These are phyloP conservation scores for Hymenoscyphus linearis DNA, from an alignment of 2,329 filamentous ascomycete genomes.

Conservation along the genomic window DNA sequence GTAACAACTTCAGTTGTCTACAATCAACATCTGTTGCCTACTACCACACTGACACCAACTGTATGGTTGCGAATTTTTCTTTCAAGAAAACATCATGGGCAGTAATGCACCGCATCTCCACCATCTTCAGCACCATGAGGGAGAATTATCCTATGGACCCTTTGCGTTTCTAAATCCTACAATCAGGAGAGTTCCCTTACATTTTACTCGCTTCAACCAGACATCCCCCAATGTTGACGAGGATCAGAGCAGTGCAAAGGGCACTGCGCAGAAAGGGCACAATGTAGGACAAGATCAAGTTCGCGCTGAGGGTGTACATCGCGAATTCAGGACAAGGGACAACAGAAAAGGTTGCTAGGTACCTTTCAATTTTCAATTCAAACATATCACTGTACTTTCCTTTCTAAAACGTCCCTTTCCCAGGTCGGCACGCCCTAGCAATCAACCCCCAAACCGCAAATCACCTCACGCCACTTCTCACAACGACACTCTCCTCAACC, in stretches of 20 bases:
- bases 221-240: background rate
- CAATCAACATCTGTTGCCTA: background rate
- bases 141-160: conserved; percentile 33
- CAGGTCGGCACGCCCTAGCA: conserved; percentile 37
- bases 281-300: conserved; percentile 1
- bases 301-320: conserved; percentile 24
- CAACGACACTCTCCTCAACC: conserved; percentile 25
- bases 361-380: background rate
- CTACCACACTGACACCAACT: background rate
- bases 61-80: background rate
- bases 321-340: conserved; percentile 40
- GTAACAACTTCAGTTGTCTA: background rate
- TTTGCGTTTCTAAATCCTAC: conserved; percentile 47
- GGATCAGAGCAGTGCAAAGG: background rate
- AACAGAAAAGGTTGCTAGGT: conserved; percentile 41
- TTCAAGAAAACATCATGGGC: conserved; percentile 1
- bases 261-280: background rate
- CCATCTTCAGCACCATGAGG: conserved; percentile 2
- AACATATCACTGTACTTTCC: background rate
- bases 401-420: conserved; percentile 1
- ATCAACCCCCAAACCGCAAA: conserved; percentile 25
- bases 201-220: background rate
- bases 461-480: conserved; percentile 30
- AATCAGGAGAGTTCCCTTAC: conserved; percentile 2
- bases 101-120: background rate